phyloP scores from a whole-genome alignment of 1,139 yeast genomes.

The Yamadazyma atmosphaerica region DNA sequence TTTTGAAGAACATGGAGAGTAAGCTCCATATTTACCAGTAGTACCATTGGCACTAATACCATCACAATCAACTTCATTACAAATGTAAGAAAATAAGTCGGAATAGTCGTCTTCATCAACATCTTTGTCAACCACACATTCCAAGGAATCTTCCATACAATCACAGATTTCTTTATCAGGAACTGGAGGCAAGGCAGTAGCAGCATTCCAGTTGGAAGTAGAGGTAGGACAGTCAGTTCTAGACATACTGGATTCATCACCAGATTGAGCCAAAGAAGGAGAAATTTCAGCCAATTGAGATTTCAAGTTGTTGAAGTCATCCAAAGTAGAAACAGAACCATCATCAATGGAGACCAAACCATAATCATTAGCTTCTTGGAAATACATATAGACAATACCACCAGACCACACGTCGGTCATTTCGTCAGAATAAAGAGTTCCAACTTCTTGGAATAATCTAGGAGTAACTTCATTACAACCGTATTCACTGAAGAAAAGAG shows the following conservation, averaged over 20 bases:
- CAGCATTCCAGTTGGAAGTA: conserved; percentile 54
- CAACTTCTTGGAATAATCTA: conserved; percentile 72
- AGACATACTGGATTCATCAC: conserved; percentile 23
- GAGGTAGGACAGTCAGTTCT: conserved; percentile 51
- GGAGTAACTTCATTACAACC: conserved; percentile 77
- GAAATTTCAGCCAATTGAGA: conserved; percentile 59
- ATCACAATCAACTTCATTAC: conserved; percentile 46
- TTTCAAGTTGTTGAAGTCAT: conserved; percentile 49
- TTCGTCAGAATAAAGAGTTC: conserved; percentile 54
- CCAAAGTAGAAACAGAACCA: conserved; percentile 36
- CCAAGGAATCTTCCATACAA: conserved; percentile 50
- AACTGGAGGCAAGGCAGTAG: conserved; percentile 63
- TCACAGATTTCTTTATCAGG: conserved; percentile 62
- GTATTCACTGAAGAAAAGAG: conserved; percentile 87
- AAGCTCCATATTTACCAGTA: conserved; percentile 41
- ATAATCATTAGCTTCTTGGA: conserved; percentile 76
- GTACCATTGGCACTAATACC: conserved; percentile 39
- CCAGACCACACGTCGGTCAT: conserved; percentile 90
- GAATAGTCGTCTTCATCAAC: conserved; percentile 52
- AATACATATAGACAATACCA: conserved; percentile 88
- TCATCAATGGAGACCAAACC: conserved; percentile 67
- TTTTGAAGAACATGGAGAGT: conserved; percentile 40
- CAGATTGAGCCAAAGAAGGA: conserved; percentile 39
- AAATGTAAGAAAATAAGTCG: conserved; percentile 53
- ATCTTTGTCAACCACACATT: conserved; percentile 48